Evolutionary conservation across 2,329 filamentous ascomycete species (phyloP).

Genomic region (Macrophomina pseudophaseolina): DNA sequence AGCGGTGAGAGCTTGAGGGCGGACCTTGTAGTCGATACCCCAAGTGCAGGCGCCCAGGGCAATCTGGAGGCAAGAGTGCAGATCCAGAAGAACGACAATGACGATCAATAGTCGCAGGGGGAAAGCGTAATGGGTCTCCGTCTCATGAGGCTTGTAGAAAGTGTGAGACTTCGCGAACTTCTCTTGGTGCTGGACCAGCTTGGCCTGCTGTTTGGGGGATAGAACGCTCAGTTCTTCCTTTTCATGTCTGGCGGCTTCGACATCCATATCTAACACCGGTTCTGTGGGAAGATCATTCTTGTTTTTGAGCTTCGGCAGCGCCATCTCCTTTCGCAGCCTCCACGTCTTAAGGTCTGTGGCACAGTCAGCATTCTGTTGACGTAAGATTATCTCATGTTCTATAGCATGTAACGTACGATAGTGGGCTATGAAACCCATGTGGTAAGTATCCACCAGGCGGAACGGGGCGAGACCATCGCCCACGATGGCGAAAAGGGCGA

Average conservation of each 20-base stretch:
- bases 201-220: constrained; percentile 64
- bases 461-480: constrained; percentile 68
- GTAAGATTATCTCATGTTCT: too few relatives aligned
- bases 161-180: constrained; percentile 80
- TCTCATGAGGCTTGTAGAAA: constrained; percentile 85
- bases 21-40: constrained; percentile 70
- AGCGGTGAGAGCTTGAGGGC: constrained; percentile 74
- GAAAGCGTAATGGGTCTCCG: constrained; percentile 75
- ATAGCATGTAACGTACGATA: constrained; percentile 50
- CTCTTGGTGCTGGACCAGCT: constrained; percentile 72
- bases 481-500: constrained; percentile 63
- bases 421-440: constrained; percentile 76
- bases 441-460: constrained; percentile 77
- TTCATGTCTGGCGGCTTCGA: constrained; percentile 24
- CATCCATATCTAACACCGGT: constrained; percentile 1
- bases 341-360: constrained; percentile 60
- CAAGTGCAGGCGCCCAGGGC: constrained; percentile 75
- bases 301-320: constrained; percentile 64
- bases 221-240: constrained; percentile 53
- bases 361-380: not conserved
- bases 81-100: constrained; percentile 74
- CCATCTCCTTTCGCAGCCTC: constrained; percentile 63
- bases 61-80: constrained; percentile 76
- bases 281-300: constrained; percentile 66
- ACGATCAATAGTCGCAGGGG: constrained; percentile 72